phyloP scores from a whole-genome alignment of 345 rosid species.

The Eucalyptus viminalis region DNA sequence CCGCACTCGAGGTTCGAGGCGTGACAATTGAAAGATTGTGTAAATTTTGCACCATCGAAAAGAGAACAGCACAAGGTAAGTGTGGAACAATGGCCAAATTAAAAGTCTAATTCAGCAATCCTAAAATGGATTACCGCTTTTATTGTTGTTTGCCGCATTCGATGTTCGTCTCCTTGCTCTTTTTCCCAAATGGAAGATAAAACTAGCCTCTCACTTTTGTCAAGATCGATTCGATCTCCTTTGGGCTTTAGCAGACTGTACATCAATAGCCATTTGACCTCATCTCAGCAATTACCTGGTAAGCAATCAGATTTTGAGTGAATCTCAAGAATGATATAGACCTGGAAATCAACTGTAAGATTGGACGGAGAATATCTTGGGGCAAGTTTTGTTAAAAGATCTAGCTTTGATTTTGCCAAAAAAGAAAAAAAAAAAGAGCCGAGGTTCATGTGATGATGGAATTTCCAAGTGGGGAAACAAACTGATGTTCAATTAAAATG shows the following conservation, averaged over 20 bases:
- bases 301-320: no score
- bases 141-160: not conserved
- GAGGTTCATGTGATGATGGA: accelerated
- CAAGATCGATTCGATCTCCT: not conserved
- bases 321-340: no score
- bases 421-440: no score
- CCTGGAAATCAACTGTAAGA: no score
- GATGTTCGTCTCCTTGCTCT: not conserved
- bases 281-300: no score
- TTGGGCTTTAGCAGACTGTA: not conserved
- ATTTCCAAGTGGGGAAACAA: no score
- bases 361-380: no score
- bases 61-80: not conserved
- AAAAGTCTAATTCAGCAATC: not conserved
- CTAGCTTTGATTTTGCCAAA: no score
- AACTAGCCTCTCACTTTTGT: not conserved
- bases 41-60: not conserved
- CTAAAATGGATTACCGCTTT: not conserved
- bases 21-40: not conserved
- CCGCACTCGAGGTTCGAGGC: no score
- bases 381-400: no score
- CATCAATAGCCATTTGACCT: not conserved
- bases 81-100: not conserved
- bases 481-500: no score
- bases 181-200: not conserved